phyloP scores from a whole-genome alignment of 306 rosid species.

The Cicer yamashitae region DNA sequence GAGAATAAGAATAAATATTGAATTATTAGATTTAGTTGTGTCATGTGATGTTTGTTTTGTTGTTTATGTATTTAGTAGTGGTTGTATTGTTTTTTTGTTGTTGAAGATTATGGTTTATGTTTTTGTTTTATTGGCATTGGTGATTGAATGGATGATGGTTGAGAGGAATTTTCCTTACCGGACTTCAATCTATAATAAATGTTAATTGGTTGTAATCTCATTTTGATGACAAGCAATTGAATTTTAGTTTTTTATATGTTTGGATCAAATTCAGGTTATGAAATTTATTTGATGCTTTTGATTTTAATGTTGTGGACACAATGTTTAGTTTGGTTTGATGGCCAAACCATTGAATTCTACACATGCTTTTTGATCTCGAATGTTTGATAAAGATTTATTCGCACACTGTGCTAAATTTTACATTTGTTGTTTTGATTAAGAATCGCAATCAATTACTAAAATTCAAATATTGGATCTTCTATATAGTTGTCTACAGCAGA shows the following conservation, averaged over 20 bases:
- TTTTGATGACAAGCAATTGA: slow-evolving; percentile 13
- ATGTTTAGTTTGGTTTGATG: slow-evolving; percentile 1
- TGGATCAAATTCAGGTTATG: slow-evolving; percentile 16
- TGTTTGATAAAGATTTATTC: not conserved
- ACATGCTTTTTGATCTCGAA: not conserved
- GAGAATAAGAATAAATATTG: not conserved
- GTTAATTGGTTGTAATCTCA: slow-evolving; percentile 27
- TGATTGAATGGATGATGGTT: slow-evolving; percentile 50
- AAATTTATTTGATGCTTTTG: not conserved
- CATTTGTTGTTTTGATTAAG: no score
- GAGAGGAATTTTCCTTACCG: slow-evolving; percentile 40
- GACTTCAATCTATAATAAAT: slow-evolving; percentile 52
- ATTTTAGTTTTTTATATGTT: not conserved
- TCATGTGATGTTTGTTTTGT: slow-evolving; percentile 1
- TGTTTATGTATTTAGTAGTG: not conserved
- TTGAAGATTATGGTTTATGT: slow-evolving; percentile 20
- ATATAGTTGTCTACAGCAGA: no score
- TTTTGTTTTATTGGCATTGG: slow-evolving; percentile 32
- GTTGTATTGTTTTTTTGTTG: not conserved
- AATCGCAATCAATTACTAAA: no score
- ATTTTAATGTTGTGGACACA: not conserved
- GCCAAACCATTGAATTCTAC: not conserved
- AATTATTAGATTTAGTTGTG: not conserved
- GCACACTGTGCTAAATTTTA: no score
- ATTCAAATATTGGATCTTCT: no score